These are phyloP conservation scores for Panellus pusillus DNA, from an alignment of 768 basidiomycete genomes.

Conservation along the genomic window DNA sequence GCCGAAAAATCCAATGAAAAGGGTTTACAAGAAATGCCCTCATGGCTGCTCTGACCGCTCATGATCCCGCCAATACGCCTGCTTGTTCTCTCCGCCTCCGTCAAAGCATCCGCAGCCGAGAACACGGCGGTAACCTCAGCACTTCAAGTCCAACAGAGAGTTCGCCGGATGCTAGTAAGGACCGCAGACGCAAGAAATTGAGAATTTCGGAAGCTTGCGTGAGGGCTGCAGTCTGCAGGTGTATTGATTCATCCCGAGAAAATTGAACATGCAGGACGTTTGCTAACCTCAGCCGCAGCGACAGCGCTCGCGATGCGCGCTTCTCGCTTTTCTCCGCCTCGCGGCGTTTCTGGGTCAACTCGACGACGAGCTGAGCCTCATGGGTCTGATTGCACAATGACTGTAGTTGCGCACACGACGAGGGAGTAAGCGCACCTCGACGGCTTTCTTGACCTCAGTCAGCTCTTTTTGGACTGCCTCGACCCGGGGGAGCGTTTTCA, in stretches of 20 bases:
- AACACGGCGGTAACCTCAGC: conserved; percentile 57
- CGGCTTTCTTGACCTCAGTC: conserved; percentile 77
- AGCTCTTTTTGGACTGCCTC: conserved; percentile 83
- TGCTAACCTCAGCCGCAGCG: conserved; percentile 56
- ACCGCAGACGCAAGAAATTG: conserved; percentile 58
- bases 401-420: background rate
- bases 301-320: conserved; percentile 57
- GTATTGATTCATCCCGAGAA: background rate
- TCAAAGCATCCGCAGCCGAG: conserved; percentile 51
- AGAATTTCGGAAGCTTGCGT: conserved; percentile 52
- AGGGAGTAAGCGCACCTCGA: conserved; percentile 59
- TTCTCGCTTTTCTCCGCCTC: conserved; percentile 58
- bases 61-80: conserved; percentile 53
- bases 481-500: conserved; percentile 72
- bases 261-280: background rate
- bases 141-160: conserved; percentile 44
- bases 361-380: conserved; percentile 62
- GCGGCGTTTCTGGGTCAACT: conserved; percentile 51
- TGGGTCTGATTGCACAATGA: conserved; percentile 43
- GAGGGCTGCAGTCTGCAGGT: conserved; percentile 42
- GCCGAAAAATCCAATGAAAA: conserved; percentile 5
- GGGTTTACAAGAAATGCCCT: conserved; percentile 63
- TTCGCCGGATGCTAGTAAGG: conserved; percentile 46
- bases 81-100: conserved; percentile 54
- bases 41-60: conserved; percentile 55